Base-by-base conservation (phyloP, 1,139 yeast species). In the Diutina sp. region DNA sequence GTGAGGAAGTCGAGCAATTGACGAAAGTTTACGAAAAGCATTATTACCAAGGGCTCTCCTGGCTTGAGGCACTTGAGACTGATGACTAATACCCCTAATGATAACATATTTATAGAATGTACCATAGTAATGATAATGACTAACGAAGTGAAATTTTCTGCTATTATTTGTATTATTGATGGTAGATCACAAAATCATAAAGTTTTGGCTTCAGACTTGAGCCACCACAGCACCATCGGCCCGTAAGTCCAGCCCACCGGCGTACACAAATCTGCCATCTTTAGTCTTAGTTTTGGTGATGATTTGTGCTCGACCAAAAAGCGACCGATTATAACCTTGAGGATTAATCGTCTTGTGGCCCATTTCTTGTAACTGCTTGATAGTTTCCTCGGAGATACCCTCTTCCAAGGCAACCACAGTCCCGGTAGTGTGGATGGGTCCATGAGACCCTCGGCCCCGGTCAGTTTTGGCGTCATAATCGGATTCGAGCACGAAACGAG, bases 171-270 rank as follows among this genome's bases (percentile, higher is more conserved):
- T 21, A 21, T 21, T 21, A 21, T 35, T 38, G 6, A 28, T 28
- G 25, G 25, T 21, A n/a, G n/a, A n/a, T n/a, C n/a, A n/a, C n/a
- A n/a, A n/a, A n/a, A n/a, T n/a, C n/a, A n/a, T n/a, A 21, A 21
- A 21, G 25, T 35, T n/a, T 35, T 35, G 41, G 11, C 41, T 35
- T 12, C 48, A 59, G 4, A 60, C 56, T 47, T 60, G 61, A 6
- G 91, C 86, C 29, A 80, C 78, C 6, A 91, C 85, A 1, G 87
- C 85, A 6, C 96, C 96, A 65, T 88, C 96, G 14, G 91, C 95
- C 59, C 96, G 74, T 44, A 77, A 78, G 62, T 88, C 96, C 57
- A 88, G 82, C 0, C 96, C 96, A 9, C 82, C 95, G 50, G 85
- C 75, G 67, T 79, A 84, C 1, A 83, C 76, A 56, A 79, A 67